A percentile compares a stretch with the other conserved stretches of the same genome.
Conservation (phyloP, 2,329 filamentous ascomycete genomes). For the Huntiella abstrusa region DNA sequence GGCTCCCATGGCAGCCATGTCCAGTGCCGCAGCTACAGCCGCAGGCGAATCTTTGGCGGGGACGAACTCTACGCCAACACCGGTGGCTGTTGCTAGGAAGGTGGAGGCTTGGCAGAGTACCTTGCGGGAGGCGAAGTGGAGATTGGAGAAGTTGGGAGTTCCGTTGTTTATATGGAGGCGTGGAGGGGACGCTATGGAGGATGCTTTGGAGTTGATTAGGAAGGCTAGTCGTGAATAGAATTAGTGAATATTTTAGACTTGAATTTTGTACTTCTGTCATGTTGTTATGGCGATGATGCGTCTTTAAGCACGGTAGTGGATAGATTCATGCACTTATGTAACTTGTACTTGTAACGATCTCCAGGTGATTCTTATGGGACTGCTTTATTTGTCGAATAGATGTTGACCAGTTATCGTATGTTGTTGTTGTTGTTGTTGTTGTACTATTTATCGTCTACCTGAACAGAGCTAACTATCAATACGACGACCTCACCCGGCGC, state of each 20-base stretch:
- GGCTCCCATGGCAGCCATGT: constrained; percentile 53
- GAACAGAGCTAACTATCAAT: too few species aligned
- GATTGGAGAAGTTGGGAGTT: constrained; percentile 44
- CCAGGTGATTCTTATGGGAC: background rate
- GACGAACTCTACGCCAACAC: constrained; percentile 23
- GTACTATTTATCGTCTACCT: too few species aligned
- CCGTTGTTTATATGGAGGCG: constrained; percentile 53
- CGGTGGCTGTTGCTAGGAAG: constrained; percentile 4
- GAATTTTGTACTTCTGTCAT: background rate
- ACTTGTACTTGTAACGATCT: too few species aligned
- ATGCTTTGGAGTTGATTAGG: constrained; percentile 31
- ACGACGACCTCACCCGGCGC: too few species aligned
- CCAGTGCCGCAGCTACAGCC: constrained; percentile 44
- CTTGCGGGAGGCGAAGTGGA: constrained; percentile 15
- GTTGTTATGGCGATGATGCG: background rate
- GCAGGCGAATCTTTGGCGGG: constrained; percentile 17
- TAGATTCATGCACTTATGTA: too few species aligned
- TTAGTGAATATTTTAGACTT: background rate
- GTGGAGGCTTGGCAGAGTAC: constrained; percentile 6
- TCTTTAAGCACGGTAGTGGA: background rate
- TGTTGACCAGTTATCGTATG: too few species aligned
- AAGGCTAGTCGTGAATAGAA: background rate
- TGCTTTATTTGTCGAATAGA: background rate
- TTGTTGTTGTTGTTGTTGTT: too few species aligned
- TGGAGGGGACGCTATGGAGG: constrained; percentile 48